Evolutionary conservation across 768 basidiomycete genomes (phyloP).

Genomic region (Termitomyces sp.): DNA sequence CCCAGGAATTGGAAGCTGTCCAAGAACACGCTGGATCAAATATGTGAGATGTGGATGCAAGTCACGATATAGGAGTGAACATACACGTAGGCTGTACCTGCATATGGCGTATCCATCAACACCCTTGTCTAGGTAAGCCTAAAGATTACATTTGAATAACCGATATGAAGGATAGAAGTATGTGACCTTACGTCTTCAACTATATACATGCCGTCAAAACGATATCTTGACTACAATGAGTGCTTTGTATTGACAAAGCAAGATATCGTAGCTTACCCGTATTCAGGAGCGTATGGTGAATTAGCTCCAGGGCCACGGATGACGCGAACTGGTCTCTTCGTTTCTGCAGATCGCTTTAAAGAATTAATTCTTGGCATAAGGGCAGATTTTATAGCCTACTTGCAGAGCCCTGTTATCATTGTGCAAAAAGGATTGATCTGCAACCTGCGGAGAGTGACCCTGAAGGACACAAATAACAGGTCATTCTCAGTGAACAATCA

Average conservation of each 20-base stretch:
- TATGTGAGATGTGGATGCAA: neutral
- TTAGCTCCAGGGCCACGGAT: conserved; percentile 27
- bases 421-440: conserved; percentile 31
- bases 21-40: conserved; percentile 4
- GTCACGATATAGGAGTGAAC: neutral
- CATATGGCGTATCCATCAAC: conserved; percentile 24
- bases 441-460: conserved; percentile 18
- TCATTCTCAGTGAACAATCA: neutral
- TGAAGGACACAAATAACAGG: conserved; percentile 2
- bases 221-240: conserved; percentile 22
- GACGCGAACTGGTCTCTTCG: conserved; percentile 32
- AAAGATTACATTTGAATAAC: neutral
- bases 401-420: conserved; percentile 26
- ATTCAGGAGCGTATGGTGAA: conserved; percentile 25
- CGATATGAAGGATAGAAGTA: neutral
- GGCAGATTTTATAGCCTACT: conserved; percentile 11
- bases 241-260: neutral
- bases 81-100: conserved; percentile 23
- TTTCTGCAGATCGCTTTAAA: conserved; percentile 25
- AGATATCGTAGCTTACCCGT: conserved; percentile 19
- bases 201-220: conserved; percentile 38
- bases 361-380: neutral
- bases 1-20: conserved; percentile 4
- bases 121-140: conserved; percentile 26
- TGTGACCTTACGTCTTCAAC: conserved; percentile 24